These are phyloP conservation scores for Physcomitrium patens DNA, from an alignment of 225 moss, liverwort and hornwort genomes.

Conservation along the genomic window DNA sequence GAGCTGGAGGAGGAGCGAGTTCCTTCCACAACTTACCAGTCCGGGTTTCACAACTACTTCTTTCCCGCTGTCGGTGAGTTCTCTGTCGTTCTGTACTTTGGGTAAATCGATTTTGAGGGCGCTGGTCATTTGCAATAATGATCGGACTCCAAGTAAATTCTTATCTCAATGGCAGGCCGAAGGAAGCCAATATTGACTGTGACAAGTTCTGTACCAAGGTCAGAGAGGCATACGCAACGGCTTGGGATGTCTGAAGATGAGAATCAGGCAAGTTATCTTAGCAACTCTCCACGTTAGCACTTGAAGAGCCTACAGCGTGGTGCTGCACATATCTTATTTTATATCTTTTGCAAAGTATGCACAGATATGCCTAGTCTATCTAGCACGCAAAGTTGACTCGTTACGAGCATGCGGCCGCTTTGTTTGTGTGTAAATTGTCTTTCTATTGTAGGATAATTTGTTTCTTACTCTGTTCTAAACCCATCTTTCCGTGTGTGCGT, in stretches of 20 bases:
- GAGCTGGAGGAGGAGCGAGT: slow-evolving; percentile 42
- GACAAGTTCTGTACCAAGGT: slow-evolving; percentile 23
- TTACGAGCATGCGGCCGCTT: not conserved
- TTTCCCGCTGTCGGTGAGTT: slow-evolving; percentile 28
- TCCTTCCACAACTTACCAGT: slow-evolving; percentile 33
- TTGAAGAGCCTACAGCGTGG: not conserved
- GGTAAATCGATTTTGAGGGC: not conserved
- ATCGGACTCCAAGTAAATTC: not conserved
- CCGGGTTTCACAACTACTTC: slow-evolving; percentile 30
- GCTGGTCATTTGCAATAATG: slow-evolving; percentile 7
- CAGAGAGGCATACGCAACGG: slow-evolving; percentile 23
- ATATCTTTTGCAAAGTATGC: not conserved
- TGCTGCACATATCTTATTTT: not conserved
- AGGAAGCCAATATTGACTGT: slow-evolving; percentile 34
- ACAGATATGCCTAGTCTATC: not conserved
- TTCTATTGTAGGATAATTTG: not conserved
- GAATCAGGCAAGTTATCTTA: slow-evolving; percentile 35
- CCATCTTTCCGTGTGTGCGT: not conserved
- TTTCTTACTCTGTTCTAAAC: not conserved
- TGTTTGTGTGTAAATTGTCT: not conserved
- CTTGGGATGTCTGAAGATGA: slow-evolving; percentile 29
- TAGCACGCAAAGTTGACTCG: not conserved
- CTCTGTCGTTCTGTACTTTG: not conserved
- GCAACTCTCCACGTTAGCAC: not conserved
- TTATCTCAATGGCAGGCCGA: slow-evolving; percentile 33